phyloP scores from a whole-genome alignment of 1,284 basidiomycete species.

The Austroboletus novae-zelandiae region DNA sequence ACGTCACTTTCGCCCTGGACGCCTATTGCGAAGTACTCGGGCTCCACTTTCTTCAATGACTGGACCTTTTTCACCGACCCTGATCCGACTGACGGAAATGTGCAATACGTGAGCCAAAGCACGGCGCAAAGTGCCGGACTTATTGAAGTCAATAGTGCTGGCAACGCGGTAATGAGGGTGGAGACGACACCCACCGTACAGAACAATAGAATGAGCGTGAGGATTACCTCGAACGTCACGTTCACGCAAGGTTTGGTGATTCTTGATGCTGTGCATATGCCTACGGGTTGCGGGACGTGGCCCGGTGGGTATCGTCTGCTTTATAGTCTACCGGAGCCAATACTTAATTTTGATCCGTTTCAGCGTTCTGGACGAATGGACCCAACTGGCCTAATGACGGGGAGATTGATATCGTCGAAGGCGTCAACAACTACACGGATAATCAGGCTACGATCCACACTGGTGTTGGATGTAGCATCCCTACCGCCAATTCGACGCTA shows the following conservation, averaged over 20 bases:
- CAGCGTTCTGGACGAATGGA: slow-evolving; percentile 46
- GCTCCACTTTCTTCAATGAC: slow-evolving; percentile 72
- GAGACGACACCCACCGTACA: slow-evolving; percentile 74
- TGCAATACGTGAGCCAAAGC: slow-evolving; percentile 54
- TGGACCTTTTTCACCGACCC: slow-evolving; percentile 71
- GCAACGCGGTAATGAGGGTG: slow-evolving; percentile 79
- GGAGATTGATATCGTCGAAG: slow-evolving; percentile 88
- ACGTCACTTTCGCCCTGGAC: slow-evolving; percentile 36
- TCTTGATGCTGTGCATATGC: slow-evolving; percentile 88
- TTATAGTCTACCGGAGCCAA: too few species aligned
- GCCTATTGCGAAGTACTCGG: slow-evolving; percentile 41
- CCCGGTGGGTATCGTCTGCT: slow-evolving; percentile 43
- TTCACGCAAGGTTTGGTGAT: slow-evolving; percentile 69
- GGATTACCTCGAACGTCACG: slow-evolving; percentile 64
- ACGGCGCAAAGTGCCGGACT: slow-evolving; percentile 54
- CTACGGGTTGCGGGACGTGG: slow-evolving; percentile 86
- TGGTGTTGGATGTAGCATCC: slow-evolving; percentile 63
- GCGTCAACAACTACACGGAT: slow-evolving; percentile 72
- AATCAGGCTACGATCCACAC: slow-evolving; percentile 84
- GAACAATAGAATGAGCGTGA: slow-evolving; percentile 68
- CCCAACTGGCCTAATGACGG: slow-evolving; percentile 74
- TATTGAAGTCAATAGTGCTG: slow-evolving; percentile 58
- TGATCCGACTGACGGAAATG: slow-evolving; percentile 81
- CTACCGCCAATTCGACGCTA: slow-evolving; percentile 46
- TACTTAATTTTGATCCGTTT: too few species aligned